Base-by-base conservation (phyloP, 2,329 filamentous ascomycete species). In the Lachnellula hyalina region DNA sequence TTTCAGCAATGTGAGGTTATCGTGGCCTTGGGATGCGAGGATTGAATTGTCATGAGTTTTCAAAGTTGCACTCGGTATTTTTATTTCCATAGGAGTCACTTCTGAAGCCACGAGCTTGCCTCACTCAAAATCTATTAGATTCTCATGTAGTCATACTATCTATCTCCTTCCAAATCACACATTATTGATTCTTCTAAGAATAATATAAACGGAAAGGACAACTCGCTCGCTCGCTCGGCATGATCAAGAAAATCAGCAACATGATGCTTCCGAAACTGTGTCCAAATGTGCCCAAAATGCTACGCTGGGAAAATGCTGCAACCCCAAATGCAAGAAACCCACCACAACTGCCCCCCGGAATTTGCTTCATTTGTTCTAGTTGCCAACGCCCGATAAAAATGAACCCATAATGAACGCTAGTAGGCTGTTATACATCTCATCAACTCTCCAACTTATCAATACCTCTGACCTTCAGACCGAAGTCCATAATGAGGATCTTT, bases 401-500 rank as follows among this genome's bases (percentile, higher is more conserved):
- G 15, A 40, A 44, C 45, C 17, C 36, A 23, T 38, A 19, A 17
- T 15, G 17, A 55, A 21, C 14, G 12, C n/a, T 21, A 17, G 6
- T 44, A 32, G 11, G 41, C n/a, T 44, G 5, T 25, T 49, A 9
- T 40, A 56, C 25, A 55, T 32, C 49, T 49, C 36, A 42, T 41
- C 41, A 21, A 53, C 77, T 82, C 70, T 85, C 80, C 41, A 87
- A 72, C 67, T 76, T 75, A 57, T 82, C 77, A 42, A 87, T 80
- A 28, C 82, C 78, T 28, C 76, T 69, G 5, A 87, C 74, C 44
- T 76, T 77, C 17, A 78, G 77, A 32, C 84, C 94, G 74, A 97
- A 99, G 74, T 99, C 94, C 79, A 97, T 86, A 57, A 99, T 87
- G 55, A 97, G 75, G 50, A 95, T 91, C 68, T 95, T 87, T 35